Evolutionary conservation across 163 green algal genomes (phyloP).

Genomic region (Chloromonas sp.): DNA sequence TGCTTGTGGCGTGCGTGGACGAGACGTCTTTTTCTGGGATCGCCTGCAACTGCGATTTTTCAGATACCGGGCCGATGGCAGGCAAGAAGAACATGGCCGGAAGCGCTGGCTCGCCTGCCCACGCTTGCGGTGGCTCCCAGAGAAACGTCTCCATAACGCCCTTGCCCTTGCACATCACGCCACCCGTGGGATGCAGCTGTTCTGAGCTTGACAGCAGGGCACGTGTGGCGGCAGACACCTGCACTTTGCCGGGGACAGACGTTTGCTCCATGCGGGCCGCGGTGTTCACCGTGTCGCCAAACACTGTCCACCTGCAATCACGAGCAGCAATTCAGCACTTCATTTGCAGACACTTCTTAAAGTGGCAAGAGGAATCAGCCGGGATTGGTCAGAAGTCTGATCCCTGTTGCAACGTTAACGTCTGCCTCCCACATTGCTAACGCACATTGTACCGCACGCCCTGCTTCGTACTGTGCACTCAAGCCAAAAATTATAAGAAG

Average conservation of each 20-base stretch:
- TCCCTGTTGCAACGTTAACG: not conserved
- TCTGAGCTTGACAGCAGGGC: not conserved
- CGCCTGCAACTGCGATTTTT: too few relatives aligned
- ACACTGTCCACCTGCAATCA: not conserved
- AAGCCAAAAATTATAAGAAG: not conserved
- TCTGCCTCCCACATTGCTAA: not conserved
- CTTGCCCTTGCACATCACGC: conserved; percentile 21
- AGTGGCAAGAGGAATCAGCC: too few relatives aligned
- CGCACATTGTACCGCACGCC: not conserved
- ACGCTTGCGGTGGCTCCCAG: not conserved
- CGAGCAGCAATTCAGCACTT: not conserved
- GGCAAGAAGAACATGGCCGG: not conserved
- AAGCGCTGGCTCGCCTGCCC: too few relatives aligned
- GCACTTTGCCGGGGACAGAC: not conserved
- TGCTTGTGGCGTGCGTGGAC: too few relatives aligned
- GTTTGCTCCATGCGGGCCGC: not conserved
- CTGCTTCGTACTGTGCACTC: too few relatives aligned
- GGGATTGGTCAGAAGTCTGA: not conserved
- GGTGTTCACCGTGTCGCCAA: not conserved
- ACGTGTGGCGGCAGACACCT: not conserved
- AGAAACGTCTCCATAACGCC: conserved; percentile 16
- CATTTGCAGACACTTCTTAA: not conserved
- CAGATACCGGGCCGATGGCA: not conserved
- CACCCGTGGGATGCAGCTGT: not conserved
- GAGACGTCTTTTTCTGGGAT: too few relatives aligned